Evolutionary conservation across 176 grass and related monocot genomes (phyloP), one percentile per base, ranked within the genome.

Genomic region (Musa itinerans): DNA sequence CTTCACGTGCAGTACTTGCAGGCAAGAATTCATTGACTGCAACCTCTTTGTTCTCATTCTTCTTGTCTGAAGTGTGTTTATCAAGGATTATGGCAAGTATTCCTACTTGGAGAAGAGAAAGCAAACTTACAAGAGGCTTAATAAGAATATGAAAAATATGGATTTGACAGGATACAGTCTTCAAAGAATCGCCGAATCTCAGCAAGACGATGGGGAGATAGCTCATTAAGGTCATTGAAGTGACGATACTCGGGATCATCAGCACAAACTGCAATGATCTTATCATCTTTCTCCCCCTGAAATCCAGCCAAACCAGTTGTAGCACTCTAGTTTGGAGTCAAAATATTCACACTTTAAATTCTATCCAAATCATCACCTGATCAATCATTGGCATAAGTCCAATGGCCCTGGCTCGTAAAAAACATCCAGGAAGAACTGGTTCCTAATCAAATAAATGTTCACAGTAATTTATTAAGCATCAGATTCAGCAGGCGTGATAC

Each of bases 311-410:
- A 67, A 57, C 43, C 3, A 15, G 8, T 6, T 53, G 9, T 34
- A 50, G 17, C 9, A 19, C 19, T 14, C 9, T 68, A 43, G 3
- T 13, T 50, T 50, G 10, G 11, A 16, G 10, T 54, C 51, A 54
- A 24, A 9, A 54, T 49, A 69, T 16, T 22, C 11, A 2, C 14
- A 3, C 11, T 22, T 19, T 10, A 2, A 6, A 23, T 1, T 76
- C 56, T 25, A 17, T 27, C 25, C 2, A 76, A 16, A 59, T 57
- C 3, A 63, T 53, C 53, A 84, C 92, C 85, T 95, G 88, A 61
- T 95, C 88, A 51, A 90, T 90, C 88, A 95, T 84, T 75, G 91
- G 87, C 91, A 90, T 90, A 56, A 94, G 87, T 10, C 91, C 85
- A 52, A 95, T 95, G 66, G 91, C 85, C 78, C 81, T 90, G 26